Percentiles rank a stretch among this genome's conserved stretches.
phyloP scores from a whole-genome alignment of 495 filamentous ascomycete species.

The Talaromyces ruber region DNA sequence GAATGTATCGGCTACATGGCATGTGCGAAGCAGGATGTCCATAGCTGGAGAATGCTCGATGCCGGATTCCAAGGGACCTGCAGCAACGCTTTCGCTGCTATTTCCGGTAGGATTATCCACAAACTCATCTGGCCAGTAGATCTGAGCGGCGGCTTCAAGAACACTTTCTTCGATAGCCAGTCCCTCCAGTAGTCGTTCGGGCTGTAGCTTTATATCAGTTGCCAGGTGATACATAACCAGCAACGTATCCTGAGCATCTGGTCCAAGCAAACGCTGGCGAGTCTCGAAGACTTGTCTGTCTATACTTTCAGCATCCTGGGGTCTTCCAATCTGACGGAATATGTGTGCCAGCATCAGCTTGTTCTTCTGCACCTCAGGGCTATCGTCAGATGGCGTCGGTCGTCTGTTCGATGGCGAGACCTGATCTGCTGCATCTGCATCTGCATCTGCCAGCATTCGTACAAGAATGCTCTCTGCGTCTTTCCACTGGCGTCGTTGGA shows the following conservation, averaged over 20 bases:
- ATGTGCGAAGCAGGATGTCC: neutral
- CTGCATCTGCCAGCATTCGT: neutral
- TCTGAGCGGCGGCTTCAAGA: neutral
- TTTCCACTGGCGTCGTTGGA: neutral
- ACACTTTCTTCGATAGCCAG: neutral
- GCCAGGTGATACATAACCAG: slow-evolving; percentile 6
- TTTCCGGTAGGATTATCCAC: neutral
- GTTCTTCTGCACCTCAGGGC: neutral
- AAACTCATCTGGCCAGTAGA: neutral
- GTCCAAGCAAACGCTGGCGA: slow-evolving; percentile 4
- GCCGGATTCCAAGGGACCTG: neutral
- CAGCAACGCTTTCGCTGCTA: neutral
- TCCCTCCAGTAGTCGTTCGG: slow-evolving; percentile 7
- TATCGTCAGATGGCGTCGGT: neutral
- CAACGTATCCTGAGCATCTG: slow-evolving; percentile 3
- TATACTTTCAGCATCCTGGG: slow-evolving; percentile 1
- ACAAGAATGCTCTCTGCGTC: slow-evolving; percentile 4
- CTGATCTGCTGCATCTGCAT: neutral
- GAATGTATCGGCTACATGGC: slow-evolving; percentile 2
- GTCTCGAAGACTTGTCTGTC: neutral
- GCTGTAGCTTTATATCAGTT: slow-evolving; percentile 2
- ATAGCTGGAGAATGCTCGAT: slow-evolving; percentile 1
- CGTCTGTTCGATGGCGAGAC: neutral
- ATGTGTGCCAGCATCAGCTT: slow-evolving; percentile 6
- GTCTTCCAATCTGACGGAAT: neutral